A percentile compares a stretch with the other conserved stretches of the same genome.
Conservation (phyloP, 768 basidiomycete genomes). For the Psilocybe subaeruginosa region DNA sequence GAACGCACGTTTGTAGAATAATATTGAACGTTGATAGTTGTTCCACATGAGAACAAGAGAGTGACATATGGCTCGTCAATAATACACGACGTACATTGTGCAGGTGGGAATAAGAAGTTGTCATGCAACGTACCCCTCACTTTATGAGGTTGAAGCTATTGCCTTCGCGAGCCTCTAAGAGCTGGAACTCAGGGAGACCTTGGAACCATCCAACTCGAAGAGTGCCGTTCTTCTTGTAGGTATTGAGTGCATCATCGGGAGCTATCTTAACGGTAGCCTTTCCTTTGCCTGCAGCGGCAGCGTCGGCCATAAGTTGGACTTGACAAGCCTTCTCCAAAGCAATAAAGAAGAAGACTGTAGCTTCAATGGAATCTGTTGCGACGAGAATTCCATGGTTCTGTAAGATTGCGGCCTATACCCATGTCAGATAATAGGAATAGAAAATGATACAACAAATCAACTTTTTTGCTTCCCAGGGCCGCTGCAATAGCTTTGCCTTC, state of each 20-base stretch:
- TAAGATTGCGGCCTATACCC: conserved; percentile 37
- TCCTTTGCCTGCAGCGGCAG: conserved; percentile 36
- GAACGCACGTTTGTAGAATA: conserved; percentile 3
- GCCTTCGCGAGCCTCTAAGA: conserved; percentile 38
- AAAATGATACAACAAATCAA: conserved; percentile 3
- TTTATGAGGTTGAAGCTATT: conserved; percentile 16
- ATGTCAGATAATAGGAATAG: conserved; percentile 4
- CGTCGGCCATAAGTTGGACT: conserved; percentile 47
- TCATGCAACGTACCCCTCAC: conserved; percentile 9
- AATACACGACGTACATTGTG: conserved; percentile 12
- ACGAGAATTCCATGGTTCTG: conserved; percentile 46
- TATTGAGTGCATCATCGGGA: conserved; percentile 29
- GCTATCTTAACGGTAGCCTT: conserved; percentile 26
- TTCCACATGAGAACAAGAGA: conserved; percentile 1
- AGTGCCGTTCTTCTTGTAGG: conserved; percentile 27
- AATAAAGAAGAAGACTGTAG: conserved; percentile 43
- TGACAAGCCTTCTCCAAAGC: conserved; percentile 49
- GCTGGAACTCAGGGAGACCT: conserved; percentile 37
- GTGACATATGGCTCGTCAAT: neutral
- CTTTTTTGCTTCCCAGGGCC: conserved; percentile 42
- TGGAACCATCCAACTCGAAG: conserved; percentile 39
- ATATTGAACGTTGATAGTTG: neutral
- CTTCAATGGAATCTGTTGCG: conserved; percentile 44
- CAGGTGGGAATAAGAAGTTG: neutral
- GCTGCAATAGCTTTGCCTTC: conserved; percentile 49